Base-by-base conservation (phyloP, 192 early-diverging fungal species). In the Thoreauomyces humboldtii region DNA sequence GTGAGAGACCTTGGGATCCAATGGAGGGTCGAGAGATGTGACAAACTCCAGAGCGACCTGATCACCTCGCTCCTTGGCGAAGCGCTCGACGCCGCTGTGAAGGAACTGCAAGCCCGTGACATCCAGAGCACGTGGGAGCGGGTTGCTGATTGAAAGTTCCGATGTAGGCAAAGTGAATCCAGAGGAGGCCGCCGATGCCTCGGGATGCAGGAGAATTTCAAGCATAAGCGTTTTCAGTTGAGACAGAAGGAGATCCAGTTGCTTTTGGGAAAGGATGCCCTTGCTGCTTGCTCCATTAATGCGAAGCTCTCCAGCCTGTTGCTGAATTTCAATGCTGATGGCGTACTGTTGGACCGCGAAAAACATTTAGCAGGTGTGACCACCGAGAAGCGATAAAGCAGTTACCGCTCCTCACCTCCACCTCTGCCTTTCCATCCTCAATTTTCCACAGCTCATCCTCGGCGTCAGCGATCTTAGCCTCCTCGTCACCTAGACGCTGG, bases 381-480 rank as follows among this genome's bases (percentile, higher is more conserved):
- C n/a, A n/a, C n/a, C n/a, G n/a, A n/a, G n/a, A n/a, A n/a, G n/a
- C n/a, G n/a, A n/a, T n/a, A n/a, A n/a, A n/a, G n/a, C n/a, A n/a
- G n/a, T n/a, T n/a, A n/a, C n/a, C n/a, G n/a, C n/a, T 56, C 35
- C 63, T 35, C 41, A 65, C 63, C 9, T 65, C 53, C 2, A 48
- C 63, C 12, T 56, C 53, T 11, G 31, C 63, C 21, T 32, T 56
- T 9, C 51, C 46, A 24, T 27, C 34, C 2, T 27, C 50, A 15
- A 27, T 17, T 15, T 11, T 63, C 61, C 45, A 63, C 9, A 63
- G 19, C 24, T 29, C 14, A 4, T 63, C 19, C 24, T 34, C 48
- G 15, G 31, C 44, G 12, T 9, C 32, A 15, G 29, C 29, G 5
- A 15, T 34, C 44, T 21, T 27, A n/a, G n/a, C n/a, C n/a, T n/a